Evolutionary conservation across 2,329 filamentous ascomycete genomes (phyloP).

Genomic region (Monilinia vaccinii-corymbosi): DNA sequence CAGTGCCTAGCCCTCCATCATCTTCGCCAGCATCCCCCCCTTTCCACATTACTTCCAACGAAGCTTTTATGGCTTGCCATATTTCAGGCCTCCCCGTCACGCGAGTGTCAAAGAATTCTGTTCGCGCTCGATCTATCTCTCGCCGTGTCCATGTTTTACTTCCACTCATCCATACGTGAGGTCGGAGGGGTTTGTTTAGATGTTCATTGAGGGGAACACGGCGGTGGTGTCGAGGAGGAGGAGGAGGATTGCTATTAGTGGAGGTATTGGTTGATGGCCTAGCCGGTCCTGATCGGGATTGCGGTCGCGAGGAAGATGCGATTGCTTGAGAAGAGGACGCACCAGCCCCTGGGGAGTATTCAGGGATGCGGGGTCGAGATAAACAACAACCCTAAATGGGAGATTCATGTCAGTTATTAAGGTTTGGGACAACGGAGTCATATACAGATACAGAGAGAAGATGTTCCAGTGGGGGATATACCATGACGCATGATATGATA

Average conservation of each 20-base stretch:
- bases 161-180: slow-evolving; percentile 56
- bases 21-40: slow-evolving; percentile 32
- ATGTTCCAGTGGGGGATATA: background rate
- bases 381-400: slow-evolving; percentile 50
- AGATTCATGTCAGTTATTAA: background rate
- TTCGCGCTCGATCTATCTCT: slow-evolving; percentile 60
- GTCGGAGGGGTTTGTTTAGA: slow-evolving; percentile 60
- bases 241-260: slow-evolving; percentile 11
- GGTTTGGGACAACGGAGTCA: background rate
- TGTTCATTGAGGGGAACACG: slow-evolving; percentile 47
- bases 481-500: slow-evolving; percentile 9
- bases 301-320: slow-evolving; percentile 27
- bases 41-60: slow-evolving; percentile 57
- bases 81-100: slow-evolving; percentile 69
- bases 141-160: slow-evolving; percentile 60
- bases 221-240: slow-evolving; percentile 6
- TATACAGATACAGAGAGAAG: background rate
- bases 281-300: slow-evolving; percentile 16
- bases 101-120: slow-evolving; percentile 83
- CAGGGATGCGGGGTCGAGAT: slow-evolving; percentile 46
- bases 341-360: slow-evolving; percentile 33
- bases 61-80: slow-evolving; percentile 67
- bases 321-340: slow-evolving; percentile 44
- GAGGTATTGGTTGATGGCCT: slow-evolving; percentile 21
- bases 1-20: slow-evolving; percentile 46